Percentiles rank a stretch among this genome's conserved stretches.
These are phyloP conservation scores for Macrolepiota albuminosa DNA, from an alignment of 768 basidiomycete species.

Conservation along the genomic window DNA sequence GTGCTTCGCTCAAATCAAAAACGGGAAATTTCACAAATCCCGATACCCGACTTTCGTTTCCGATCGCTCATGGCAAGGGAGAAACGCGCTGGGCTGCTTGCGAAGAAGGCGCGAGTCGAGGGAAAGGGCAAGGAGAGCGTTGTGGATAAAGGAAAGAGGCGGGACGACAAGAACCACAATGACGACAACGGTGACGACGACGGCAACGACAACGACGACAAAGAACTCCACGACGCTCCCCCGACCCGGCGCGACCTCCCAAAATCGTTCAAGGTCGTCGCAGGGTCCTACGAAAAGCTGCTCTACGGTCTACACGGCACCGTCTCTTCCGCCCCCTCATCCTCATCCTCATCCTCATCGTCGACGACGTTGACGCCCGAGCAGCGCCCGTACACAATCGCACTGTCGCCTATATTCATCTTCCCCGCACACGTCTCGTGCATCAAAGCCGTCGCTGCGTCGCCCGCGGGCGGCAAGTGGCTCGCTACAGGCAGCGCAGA, in stretches of 20 bases:
- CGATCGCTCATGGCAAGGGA: background rate
- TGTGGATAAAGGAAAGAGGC: background rate
- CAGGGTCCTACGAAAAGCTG: conserved; percentile 95
- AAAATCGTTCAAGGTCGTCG: conserved; percentile 76
- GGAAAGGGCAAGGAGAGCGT: background rate
- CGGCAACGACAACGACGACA: background rate
- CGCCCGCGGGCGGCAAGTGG: conserved; percentile 91
- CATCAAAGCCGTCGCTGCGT: conserved; percentile 86
- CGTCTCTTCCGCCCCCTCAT: conserved; percentile 20
- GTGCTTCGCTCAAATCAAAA: too few relatives aligned
- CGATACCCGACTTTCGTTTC: background rate
- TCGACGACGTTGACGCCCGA: background rate
- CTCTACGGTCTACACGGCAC: conserved; percentile 85
- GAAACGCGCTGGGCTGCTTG: background rate
- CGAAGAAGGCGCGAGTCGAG: background rate
- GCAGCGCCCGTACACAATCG: conserved; percentile 7
- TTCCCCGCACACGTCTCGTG: conserved; percentile 96
- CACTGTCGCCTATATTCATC: conserved; percentile 81
- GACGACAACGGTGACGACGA: conserved; percentile 5
- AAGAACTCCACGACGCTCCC: conserved; percentile 18
- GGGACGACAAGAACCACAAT: background rate
- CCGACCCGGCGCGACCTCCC: conserved; percentile 28
- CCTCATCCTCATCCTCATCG: background rate
- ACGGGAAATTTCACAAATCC: background rate
- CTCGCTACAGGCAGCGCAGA: conserved; percentile 94